Evolutionary conservation across 164 flowering plant genomes (phyloP), one percentile per base, ranked within the genome.

Genomic region (Chimonanthus salicifolius): DNA sequence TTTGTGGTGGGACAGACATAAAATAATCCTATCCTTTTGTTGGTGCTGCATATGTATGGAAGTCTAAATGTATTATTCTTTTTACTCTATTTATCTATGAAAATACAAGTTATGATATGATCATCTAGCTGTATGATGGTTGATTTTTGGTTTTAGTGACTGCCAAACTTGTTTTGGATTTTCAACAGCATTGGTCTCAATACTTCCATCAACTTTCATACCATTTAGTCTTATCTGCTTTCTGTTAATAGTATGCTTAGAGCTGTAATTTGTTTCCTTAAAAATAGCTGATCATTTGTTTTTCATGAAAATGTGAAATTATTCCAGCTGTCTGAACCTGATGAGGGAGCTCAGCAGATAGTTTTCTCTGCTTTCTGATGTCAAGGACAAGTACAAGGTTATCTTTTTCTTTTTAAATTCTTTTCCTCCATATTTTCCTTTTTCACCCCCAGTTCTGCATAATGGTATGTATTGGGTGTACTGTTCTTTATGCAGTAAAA

Each of bases 321-420:
- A 49, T 64, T 33, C 16, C 77, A 84, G 92, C 48, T 80, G 65
- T 82, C 77, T 70, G 69, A 70, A 43, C 69, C 83, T 76, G 64
- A 45, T 58, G 78, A 76, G 71, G 84, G 80, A 74, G 81, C 60
- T 54, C 78, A 80, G 75, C 85, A 83, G 20, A 75, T 88, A 67
- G 72, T 75, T 47, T 80, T 91, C 79, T 81, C 87, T 71, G 78
- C 58, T 33, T 33, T 84, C 90, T 74, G 92, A 86, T 72, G 63
- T 90, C 63, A 83, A 81, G 83, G 80, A 83, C 69, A 85, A 77
- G 62, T 94, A 94, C 78, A 91, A 90, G 92, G 98, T 92, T 73
- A 46, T 6, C 48, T 18, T 2, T 60, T 70, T 51, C 18, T 16
- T 49, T 47, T 47, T 8, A 3, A 46, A 20, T 65, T 46, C 9